A percentile compares a stretch with the other conserved stretches of the same genome.
Evolutionary conservation across 306 rosid genomes (phyloP).

Genomic region (Rosa rugosa): DNA sequence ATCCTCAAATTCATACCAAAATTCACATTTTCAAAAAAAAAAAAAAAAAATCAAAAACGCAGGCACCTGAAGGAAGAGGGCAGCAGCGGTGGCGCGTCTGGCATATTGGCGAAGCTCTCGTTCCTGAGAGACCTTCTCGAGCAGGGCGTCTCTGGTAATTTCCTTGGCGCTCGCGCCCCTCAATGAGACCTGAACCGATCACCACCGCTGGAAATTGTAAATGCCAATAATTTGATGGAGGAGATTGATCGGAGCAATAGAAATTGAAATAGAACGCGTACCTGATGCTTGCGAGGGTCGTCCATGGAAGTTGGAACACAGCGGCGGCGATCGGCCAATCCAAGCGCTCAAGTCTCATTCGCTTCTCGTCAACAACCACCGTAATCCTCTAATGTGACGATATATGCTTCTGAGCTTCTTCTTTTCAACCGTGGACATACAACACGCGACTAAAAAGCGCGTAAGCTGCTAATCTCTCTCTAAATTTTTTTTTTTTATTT

Average conservation of each 20-base stretch:
- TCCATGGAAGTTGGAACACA: conserved; percentile 49
- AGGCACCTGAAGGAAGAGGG: conserved; percentile 83
- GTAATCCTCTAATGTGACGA: background rate
- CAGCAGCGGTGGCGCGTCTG: conserved; percentile 74
- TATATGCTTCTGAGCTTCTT: background rate
- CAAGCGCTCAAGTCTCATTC: conserved; percentile 18
- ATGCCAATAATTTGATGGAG: background rate
- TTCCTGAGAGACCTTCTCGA: conserved; percentile 77
- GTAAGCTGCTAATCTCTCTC: too few species aligned
- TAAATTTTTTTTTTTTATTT: too few species aligned
- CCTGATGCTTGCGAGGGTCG: conserved; percentile 65
- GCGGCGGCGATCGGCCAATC: conserved; percentile 2
- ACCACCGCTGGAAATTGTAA: background rate
- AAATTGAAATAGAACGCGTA: background rate
- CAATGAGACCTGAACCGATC: conserved; percentile 64
- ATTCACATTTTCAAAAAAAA: background rate
- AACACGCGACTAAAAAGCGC: too few species aligned
- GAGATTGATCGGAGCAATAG: background rate
- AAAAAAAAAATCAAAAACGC: background rate
- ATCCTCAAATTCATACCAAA: background rate
- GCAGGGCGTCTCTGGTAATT: conserved; percentile 90
- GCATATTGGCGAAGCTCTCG: conserved; percentile 88
- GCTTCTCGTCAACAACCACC: conserved; percentile 12
- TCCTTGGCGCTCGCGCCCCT: conserved; percentile 97
- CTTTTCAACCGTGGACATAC: background rate